Evolutionary conservation across 352 stramenopile species (phyloP).

Genomic region (Globisporangium canariense): DNA sequence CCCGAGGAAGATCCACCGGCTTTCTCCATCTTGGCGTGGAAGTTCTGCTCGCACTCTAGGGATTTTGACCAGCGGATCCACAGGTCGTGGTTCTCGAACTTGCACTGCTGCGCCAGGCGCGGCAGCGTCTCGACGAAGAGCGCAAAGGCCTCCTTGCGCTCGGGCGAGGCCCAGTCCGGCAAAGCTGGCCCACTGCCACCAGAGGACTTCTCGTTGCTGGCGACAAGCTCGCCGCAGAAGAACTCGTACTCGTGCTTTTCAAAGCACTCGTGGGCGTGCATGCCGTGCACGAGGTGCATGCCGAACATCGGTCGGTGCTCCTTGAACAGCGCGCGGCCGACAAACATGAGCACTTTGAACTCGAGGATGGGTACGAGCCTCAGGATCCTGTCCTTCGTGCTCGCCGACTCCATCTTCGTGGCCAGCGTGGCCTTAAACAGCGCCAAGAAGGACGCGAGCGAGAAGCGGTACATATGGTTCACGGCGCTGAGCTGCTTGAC

Average conservation of each 20-base stretch:
- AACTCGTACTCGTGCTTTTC: constrained; percentile 92
- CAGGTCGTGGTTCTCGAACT: constrained; percentile 78
- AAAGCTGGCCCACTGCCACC: constrained; percentile 16
- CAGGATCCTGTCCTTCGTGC: constrained; percentile 77
- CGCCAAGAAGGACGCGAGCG: constrained; percentile 84
- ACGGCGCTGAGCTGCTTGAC: constrained; percentile 86
- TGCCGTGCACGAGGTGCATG: constrained; percentile 91
- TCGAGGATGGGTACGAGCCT: constrained; percentile 86
- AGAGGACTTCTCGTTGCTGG: constrained; percentile 25
- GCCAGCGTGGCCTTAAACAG: constrained; percentile 85
- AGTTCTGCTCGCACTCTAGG: constrained; percentile 87
- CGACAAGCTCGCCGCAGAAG: constrained; percentile 86
- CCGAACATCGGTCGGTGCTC: constrained; percentile 93
- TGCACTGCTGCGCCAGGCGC: constrained; percentile 61
- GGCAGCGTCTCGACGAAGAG: constrained; percentile 76
- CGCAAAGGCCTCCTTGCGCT: constrained; percentile 85
- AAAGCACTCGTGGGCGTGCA: constrained; percentile 88
- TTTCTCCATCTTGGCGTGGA: constrained; percentile 88
- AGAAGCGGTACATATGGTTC: constrained; percentile 97
- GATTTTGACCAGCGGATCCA: constrained; percentile 90
- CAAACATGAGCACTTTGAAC: constrained; percentile 89
- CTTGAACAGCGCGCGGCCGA: constrained; percentile 92
- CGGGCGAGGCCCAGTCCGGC: constrained; percentile 75
- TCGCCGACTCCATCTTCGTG: constrained; percentile 77
- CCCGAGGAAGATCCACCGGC: constrained; percentile 19